phyloP scores from a whole-genome alignment of 441 rosid species.

The Daphne laureola region DNA sequence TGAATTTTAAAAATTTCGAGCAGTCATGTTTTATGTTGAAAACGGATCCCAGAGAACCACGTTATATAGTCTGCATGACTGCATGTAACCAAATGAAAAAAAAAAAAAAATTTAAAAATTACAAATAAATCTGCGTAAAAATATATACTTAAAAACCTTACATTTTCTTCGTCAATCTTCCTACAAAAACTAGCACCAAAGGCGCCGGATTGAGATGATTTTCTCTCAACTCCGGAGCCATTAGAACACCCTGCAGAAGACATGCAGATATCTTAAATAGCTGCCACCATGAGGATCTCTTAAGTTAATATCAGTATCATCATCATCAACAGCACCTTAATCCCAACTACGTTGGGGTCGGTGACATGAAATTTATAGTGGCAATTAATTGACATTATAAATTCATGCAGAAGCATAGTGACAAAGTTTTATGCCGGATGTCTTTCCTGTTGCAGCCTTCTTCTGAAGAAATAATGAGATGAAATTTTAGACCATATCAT shows the following conservation, averaged over 20 bases:
- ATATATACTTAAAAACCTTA: slow-evolving; percentile 22
- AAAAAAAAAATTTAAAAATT: slow-evolving; percentile 11
- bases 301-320: background rate
- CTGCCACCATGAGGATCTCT: slow-evolving; percentile 3
- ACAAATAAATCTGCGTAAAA: slow-evolving; percentile 11
- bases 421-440: too few relatives aligned
- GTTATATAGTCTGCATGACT: slow-evolving; percentile 36
- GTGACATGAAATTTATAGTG: too few relatives aligned
- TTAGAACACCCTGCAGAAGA: slow-evolving; percentile 35
- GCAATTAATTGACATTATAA: too few relatives aligned
- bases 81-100: slow-evolving; percentile 32
- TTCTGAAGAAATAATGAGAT: too few relatives aligned
- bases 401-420: too few relatives aligned
- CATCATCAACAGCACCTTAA: too few relatives aligned
- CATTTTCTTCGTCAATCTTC: slow-evolving; percentile 41
- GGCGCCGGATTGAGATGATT: slow-evolving; percentile 28
- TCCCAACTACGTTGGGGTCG: too few relatives aligned
- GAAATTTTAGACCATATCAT: too few relatives aligned
- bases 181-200: slow-evolving; percentile 35
- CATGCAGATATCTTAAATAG: slow-evolving; percentile 12
- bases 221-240: slow-evolving; percentile 26
- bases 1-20: slow-evolving; percentile 18
- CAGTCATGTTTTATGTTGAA: slow-evolving; percentile 11
- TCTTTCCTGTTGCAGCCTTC: too few relatives aligned
- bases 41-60: slow-evolving; percentile 1